Evolutionary conservation across 2,329 filamentous ascomycete genomes (phyloP).

Genomic region (Colletotrichum siamense): DNA sequence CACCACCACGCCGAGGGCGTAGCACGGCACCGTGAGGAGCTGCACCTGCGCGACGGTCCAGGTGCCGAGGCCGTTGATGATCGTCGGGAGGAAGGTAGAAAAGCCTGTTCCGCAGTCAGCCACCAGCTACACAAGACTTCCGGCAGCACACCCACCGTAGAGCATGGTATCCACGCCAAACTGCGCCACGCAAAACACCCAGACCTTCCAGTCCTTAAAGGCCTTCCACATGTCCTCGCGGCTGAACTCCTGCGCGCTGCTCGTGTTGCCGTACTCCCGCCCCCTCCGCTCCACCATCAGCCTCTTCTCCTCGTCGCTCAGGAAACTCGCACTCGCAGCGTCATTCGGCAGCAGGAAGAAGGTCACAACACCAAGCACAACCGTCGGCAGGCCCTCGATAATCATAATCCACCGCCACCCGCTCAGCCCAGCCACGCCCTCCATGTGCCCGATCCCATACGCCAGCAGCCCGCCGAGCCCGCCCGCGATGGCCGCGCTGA

Average conservation of each 20-base stretch:
- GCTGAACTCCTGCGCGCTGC: conserved; percentile 49
- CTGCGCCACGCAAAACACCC: conserved; percentile 71
- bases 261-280: conserved; percentile 53
- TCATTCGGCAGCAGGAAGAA: conserved; percentile 62
- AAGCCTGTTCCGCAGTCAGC: conserved; percentile 43
- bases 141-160: conserved; percentile 51
- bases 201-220: conserved; percentile 78
- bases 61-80: conserved; percentile 62
- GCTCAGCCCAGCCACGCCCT: conserved; percentile 65
- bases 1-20: conserved; percentile 67
- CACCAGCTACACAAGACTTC: no score
- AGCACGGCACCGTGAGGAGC: conserved; percentile 70
- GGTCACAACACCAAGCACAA: conserved; percentile 54
- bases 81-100: conserved; percentile 68
- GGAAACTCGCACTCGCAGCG: conserved; percentile 37
- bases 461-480: conserved; percentile 76
- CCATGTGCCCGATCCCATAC: conserved; percentile 76
- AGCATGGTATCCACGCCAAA: conserved; percentile 80
- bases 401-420: conserved; percentile 80
- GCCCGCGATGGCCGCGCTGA: conserved; percentile 72
- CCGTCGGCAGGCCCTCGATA: conserved; percentile 52
- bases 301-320: conserved; percentile 36
- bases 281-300: conserved; percentile 30
- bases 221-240: conserved; percentile 70
- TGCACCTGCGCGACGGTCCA: conserved; percentile 62